These are phyloP conservation scores for Fraxinus americana DNA, from an alignment of 257 asterid genomes.

Conservation along the genomic window DNA sequence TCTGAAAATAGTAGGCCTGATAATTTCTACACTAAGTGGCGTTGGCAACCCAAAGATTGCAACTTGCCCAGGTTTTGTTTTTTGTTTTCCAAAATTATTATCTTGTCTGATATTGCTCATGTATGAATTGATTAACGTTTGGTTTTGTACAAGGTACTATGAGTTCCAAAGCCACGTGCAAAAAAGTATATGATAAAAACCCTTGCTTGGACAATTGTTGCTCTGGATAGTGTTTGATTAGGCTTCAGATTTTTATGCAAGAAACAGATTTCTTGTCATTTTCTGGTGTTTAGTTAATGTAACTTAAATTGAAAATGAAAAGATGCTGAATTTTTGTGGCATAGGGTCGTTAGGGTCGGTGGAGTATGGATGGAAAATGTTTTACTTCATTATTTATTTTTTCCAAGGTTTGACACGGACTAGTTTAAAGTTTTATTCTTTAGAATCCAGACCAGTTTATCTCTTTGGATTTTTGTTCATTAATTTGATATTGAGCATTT, in stretches of 20 bases:
- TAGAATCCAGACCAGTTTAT: background rate
- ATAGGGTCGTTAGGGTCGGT: background rate
- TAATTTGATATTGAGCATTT: too few species aligned
- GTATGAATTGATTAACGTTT: background rate
- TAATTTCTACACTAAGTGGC: slow-evolving; percentile 75
- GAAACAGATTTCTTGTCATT: background rate
- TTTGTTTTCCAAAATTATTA: background rate
- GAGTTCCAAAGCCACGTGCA: background rate
- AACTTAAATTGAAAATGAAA: background rate
- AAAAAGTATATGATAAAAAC: background rate
- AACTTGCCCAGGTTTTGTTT: slow-evolving; percentile 74
- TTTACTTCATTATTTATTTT: background rate
- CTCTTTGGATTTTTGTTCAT: background rate
- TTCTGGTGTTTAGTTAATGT: slow-evolving; percentile 2
- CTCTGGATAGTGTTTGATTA: background rate
- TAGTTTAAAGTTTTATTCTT: background rate
- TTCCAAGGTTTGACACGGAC: background rate
- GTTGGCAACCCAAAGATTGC: slow-evolving; percentile 92
- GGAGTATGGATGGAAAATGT: background rate
- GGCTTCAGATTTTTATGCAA: slow-evolving; percentile 13
- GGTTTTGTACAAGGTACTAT: background rate
- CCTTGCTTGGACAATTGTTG: background rate
- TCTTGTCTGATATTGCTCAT: background rate
- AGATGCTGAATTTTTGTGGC: background rate
- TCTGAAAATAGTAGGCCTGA: slow-evolving; percentile 78